Base-by-base conservation (phyloP, 2,329 filamentous ascomycete genomes). In the Diaporthe sp. region DNA sequence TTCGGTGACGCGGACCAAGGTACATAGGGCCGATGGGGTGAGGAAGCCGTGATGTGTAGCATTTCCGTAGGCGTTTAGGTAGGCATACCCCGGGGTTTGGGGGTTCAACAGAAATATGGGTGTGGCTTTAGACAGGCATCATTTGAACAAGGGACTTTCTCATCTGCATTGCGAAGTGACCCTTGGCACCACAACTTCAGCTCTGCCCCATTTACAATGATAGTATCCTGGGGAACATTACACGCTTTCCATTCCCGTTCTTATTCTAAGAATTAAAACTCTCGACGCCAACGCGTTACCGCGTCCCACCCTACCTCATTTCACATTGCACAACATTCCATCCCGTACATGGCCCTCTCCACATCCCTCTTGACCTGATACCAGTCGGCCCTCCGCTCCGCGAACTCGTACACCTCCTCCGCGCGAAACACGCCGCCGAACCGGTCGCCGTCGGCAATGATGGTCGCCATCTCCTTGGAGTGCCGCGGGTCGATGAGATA, bases 401-500 rank as follows among this genome's bases (percentile, higher is more conserved):
- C 97, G 85, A 97, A 99, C 86, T 98, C 96, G 80, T 98, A 98
- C 4, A 98, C 97, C 86, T 99, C 97, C 83, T 99, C 97, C 0
- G 96, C 94, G 27, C 96, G 90, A 80, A 98, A 98, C 65, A 99
- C 94, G 17, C 97, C 97, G 35, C 94, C 90, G 82, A 98, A 99
- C 3, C 96, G 90, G 80, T 96, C 94, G 1, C 91, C 92, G 81
- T 99, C 97, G 0, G 97, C 96, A 81, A 99, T 98, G 72, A 99
- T 94, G 3, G 93, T 94, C 8, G 97, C 97, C 88, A 99, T 93
- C 82, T 98, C 97, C 82, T 97, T 97, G 19, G 97, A 94, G 81
- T 98, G 94, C 35, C 89, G 88, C 4, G 93, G 89, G 76, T 96
- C 95, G 76, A 99, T 97, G 68, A 99, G 88, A 83, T 97, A 99